Evolutionary conservation across 305 asterid genomes (phyloP).

Genomic region (Nicotiana rustica): DNA sequence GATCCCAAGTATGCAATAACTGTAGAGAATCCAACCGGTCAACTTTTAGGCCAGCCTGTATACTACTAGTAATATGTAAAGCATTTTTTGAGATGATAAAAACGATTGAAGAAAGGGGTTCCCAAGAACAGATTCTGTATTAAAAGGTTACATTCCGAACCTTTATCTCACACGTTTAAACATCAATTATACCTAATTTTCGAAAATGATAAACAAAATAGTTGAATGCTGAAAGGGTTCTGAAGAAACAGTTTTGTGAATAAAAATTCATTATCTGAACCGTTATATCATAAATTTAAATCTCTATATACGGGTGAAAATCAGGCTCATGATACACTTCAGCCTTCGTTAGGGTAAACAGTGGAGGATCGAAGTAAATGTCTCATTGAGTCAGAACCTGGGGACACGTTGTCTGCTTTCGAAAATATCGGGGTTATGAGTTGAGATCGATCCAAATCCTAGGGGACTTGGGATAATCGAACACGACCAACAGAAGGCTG

Average conservation of each 20-base stretch:
- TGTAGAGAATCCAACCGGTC: neutral
- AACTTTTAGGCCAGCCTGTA: constrained; percentile 25
- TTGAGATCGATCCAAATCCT: no score
- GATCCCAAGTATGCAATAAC: neutral
- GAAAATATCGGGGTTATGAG: no score
- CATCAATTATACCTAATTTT: neutral
- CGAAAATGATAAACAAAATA: neutral
- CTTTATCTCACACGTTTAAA: neutral
- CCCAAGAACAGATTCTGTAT: neutral
- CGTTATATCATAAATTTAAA: neutral
- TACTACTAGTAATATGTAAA: neutral
- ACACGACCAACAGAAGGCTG: no score
- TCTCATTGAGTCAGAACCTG: no score
- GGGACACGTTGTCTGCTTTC: no score
- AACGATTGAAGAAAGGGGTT: neutral
- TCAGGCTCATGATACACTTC: no score
- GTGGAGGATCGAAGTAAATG: no score
- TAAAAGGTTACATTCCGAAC: neutral
- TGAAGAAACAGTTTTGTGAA: neutral
- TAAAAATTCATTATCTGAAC: neutral
- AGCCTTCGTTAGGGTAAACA: no score
- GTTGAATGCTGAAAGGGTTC: neutral
- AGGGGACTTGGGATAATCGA: no score
- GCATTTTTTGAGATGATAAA: constrained; percentile 28
- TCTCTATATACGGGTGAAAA: no score